A percentile compares a stretch with the other conserved stretches of the same genome.
These are phyloP conservation scores for Pseudogymnoascus sp. DNA, from an alignment of 2,329 filamentous ascomycete species.

Conservation along the genomic window DNA sequence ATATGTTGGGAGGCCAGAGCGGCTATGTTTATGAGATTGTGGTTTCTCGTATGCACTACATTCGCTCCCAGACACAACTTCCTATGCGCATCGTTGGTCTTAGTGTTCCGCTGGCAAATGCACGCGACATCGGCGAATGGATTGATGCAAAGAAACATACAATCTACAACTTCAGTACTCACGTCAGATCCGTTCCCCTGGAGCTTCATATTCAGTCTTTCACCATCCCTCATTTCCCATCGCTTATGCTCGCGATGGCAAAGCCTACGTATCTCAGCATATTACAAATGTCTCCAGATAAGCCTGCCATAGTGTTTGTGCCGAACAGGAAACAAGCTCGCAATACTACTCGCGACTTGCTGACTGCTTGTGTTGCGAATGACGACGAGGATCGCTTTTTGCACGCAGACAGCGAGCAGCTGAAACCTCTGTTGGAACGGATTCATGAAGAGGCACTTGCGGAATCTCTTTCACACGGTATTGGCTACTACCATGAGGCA, in stretches of 20 bases:
- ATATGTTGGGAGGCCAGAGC: constrained; percentile 78
- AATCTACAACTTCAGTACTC: constrained; percentile 96
- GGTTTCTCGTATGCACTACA: constrained; percentile 96
- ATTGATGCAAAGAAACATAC: constrained; percentile 96
- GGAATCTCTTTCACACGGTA: constrained; percentile 84
- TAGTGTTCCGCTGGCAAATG: constrained; percentile 87
- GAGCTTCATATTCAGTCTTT: constrained; percentile 95
- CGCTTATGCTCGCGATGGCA: constrained; percentile 97
- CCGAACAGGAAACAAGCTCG: constrained; percentile 90
- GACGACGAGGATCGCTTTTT: constrained; percentile 93
- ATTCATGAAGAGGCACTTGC: constrained; percentile 82
- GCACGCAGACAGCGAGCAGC: constrained; percentile 73
- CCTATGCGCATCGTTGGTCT: constrained; percentile 82
- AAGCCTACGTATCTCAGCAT: constrained; percentile 89
- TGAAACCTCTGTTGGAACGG: constrained; percentile 72
- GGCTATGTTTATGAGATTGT: constrained; percentile 94
- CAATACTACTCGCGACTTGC: constrained; percentile 75
- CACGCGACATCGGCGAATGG: constrained; percentile 93
- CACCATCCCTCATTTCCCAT: constrained; percentile 93
- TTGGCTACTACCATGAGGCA: constrained; percentile 96
- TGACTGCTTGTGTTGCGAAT: constrained; percentile 80
- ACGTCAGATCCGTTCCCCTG: constrained; percentile 79
- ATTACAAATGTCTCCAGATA: constrained; percentile 77
- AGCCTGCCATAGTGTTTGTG: constrained; percentile 87
- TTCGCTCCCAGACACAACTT: constrained; percentile 79